A percentile compares a stretch with the other conserved stretches of the same genome.
phyloP scores from a whole-genome alignment of 2,329 filamentous ascomycete species.

The Cladosporium sp. region DNA sequence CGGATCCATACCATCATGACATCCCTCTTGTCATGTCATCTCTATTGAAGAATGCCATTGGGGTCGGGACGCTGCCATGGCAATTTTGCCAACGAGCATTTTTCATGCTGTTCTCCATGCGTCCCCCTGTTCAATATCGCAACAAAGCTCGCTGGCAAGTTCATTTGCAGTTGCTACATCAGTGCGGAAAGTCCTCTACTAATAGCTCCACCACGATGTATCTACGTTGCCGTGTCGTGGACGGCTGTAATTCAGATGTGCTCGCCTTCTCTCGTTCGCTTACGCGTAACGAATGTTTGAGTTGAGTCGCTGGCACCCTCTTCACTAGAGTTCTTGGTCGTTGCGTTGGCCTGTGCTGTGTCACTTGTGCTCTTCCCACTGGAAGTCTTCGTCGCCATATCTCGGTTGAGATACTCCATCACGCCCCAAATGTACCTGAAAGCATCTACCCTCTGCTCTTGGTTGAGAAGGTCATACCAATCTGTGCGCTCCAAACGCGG shows the following conservation, averaged over 20 bases:
- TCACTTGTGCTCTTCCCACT: not conserved
- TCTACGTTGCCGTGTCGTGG: too few relatives aligned
- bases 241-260: not conserved
- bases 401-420: conserved; percentile 48
- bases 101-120: too few relatives aligned
- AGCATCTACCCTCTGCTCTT: conserved; percentile 51
- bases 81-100: too few relatives aligned
- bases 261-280: not conserved
- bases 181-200: too few relatives aligned
- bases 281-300: not conserved
- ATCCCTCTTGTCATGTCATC: too few relatives aligned
- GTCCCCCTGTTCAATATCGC: too few relatives aligned
- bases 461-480: conserved; percentile 57
- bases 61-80: too few relatives aligned
- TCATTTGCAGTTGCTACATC: too few relatives aligned
- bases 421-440: conserved; percentile 56
- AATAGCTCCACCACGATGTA: too few relatives aligned
- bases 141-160: too few relatives aligned
- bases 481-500: conserved; percentile 52
- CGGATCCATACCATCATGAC: too few relatives aligned
- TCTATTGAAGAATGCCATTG: too few relatives aligned
- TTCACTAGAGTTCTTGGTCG: not conserved
- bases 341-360: not conserved
- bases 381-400: not conserved
- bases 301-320: not conserved